A percentile compares a stretch with the other conserved stretches of the same genome.
Evolutionary conservation across 225 moss, liverwort and hornwort species (phyloP).

Genomic region (Marchantia polymorpha): DNA sequence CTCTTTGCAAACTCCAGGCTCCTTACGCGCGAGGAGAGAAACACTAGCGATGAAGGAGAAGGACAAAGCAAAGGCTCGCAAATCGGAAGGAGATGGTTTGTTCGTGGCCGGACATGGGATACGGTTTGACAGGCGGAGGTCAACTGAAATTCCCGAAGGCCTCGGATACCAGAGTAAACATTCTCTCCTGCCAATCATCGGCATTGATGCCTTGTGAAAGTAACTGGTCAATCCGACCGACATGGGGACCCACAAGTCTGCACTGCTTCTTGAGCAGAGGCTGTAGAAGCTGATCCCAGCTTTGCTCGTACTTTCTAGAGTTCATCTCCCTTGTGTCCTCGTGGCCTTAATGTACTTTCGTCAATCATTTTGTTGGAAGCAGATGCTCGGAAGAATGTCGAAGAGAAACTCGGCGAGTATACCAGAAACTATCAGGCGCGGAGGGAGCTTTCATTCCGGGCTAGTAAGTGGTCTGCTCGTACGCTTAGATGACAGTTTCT

Average conservation of each 20-base stretch:
- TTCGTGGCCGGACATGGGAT: slow-evolving; percentile 1
- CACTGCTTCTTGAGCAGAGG: too few relatives aligned
- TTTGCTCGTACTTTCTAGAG: too few relatives aligned
- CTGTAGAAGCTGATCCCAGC: neutral
- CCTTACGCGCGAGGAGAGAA: neutral
- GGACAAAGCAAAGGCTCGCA: neutral
- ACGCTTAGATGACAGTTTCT: neutral
- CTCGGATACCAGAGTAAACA: slow-evolving; percentile 18
- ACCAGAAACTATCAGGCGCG: slow-evolving; percentile 14
- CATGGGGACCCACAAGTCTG: too few relatives aligned
- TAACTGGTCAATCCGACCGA: too few relatives aligned
- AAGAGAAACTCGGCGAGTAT: neutral
- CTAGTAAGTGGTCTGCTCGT: neutral
- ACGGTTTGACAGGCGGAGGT: neutral
- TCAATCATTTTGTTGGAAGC: neutral
- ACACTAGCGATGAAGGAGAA: slow-evolving; percentile 1
- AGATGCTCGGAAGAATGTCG: slow-evolving; percentile 17
- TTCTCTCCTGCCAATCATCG: too few relatives aligned
- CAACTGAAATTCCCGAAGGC: neutral
- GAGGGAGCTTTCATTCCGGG: slow-evolving; percentile 18
- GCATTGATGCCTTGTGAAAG: too few relatives aligned
- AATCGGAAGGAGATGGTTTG: slow-evolving; percentile 3
- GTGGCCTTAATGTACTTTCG: too few relatives aligned
- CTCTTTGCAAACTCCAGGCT: neutral
- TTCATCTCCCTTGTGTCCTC: too few relatives aligned